Conservation (phyloP, 768 basidiomycete species). For the Antrodiella citrinella region DNA sequence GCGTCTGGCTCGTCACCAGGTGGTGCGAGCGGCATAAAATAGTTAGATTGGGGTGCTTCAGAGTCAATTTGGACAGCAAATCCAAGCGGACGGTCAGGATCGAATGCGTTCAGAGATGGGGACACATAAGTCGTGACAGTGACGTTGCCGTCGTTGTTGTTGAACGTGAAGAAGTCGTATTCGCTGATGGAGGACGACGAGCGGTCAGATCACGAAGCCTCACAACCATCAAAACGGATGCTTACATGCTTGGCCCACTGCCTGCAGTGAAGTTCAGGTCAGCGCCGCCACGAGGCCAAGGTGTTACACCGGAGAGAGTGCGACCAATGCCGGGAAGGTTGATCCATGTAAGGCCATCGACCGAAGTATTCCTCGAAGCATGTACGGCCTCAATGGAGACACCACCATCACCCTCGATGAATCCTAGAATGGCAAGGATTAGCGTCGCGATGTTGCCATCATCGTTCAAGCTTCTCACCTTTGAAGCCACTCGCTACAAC, state of each 20-base stretch:
- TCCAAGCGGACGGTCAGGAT: conserved; percentile 39
- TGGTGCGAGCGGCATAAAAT: conserved; percentile 38
- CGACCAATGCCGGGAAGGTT: conserved; percentile 54
- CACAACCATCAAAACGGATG: too few species aligned
- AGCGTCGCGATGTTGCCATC: background rate
- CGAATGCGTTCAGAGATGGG: conserved; percentile 46
- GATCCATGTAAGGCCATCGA: conserved; percentile 47
- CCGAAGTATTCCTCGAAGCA: conserved; percentile 36
- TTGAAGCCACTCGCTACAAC: conserved; percentile 36
- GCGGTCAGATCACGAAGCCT: background rate
- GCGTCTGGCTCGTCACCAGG: conserved; percentile 38
- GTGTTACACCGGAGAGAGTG: conserved; percentile 53
- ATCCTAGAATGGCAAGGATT: conserved; percentile 11
- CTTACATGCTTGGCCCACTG: conserved; percentile 53
- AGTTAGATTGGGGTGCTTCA: conserved; percentile 29
- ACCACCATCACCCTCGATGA: conserved; percentile 55
- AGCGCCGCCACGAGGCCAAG: conserved; percentile 42
- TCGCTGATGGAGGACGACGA: conserved; percentile 30
- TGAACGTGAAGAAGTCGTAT: conserved; percentile 61
- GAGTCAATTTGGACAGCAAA: conserved; percentile 46
- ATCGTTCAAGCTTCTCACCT: conserved; percentile 26
- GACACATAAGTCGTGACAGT: conserved; percentile 41
- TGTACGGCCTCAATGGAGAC: conserved; percentile 65
- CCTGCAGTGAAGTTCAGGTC: conserved; percentile 53
- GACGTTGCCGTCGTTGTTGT: conserved; percentile 37